Percentiles rank a stretch among this genome's conserved stretches.
These are phyloP conservation scores for Filosporella fistucella DNA, from an alignment of 495 filamentous ascomycete genomes.

Conservation along the genomic window DNA sequence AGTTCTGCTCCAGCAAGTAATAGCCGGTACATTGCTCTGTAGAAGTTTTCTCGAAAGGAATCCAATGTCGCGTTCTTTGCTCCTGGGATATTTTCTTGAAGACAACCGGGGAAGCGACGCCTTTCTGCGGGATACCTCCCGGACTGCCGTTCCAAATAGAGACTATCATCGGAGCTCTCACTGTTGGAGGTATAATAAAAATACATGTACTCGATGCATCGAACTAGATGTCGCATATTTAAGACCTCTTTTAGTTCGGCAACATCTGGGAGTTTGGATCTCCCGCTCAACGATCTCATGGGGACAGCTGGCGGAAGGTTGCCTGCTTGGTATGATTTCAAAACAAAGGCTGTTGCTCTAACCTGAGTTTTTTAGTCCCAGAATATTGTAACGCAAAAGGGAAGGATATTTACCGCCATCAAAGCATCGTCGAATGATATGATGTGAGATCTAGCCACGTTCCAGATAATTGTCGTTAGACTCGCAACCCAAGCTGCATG, in stretches of 20 bases:
- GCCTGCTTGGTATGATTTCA: conserved; percentile 7
- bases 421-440: conserved; percentile 15
- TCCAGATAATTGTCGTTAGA: conserved; percentile 14
- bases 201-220: conserved; percentile 15
- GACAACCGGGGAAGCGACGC: conserved; percentile 7
- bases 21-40: conserved; percentile 14
- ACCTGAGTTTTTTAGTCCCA: conserved; percentile 6
- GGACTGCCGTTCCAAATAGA: conserved; percentile 1
- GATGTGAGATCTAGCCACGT: conserved; percentile 8
- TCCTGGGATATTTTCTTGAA: conserved; percentile 8
- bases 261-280: conserved; percentile 8
- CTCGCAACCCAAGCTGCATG: conserved; percentile 3
- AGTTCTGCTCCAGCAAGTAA: conserved; percentile 13
- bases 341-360: conserved; percentile 11
- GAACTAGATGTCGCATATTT: conserved; percentile 12
- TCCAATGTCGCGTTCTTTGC: conserved; percentile 10
- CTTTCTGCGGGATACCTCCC: conserved; percentile 4
- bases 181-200: conserved; percentile 1
- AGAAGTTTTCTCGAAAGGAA: conserved; percentile 12
- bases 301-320: conserved; percentile 5
- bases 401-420: conserved; percentile 13
- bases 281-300: conserved; percentile 10
- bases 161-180: neutral
- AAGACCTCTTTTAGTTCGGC: conserved; percentile 15
- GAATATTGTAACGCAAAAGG: conserved; percentile 3